A percentile compares a stretch with the other conserved stretches of the same genome.
Evolutionary conservation across 148 eudicot species (phyloP).

Genomic region (Pharnaceum exiguum): DNA sequence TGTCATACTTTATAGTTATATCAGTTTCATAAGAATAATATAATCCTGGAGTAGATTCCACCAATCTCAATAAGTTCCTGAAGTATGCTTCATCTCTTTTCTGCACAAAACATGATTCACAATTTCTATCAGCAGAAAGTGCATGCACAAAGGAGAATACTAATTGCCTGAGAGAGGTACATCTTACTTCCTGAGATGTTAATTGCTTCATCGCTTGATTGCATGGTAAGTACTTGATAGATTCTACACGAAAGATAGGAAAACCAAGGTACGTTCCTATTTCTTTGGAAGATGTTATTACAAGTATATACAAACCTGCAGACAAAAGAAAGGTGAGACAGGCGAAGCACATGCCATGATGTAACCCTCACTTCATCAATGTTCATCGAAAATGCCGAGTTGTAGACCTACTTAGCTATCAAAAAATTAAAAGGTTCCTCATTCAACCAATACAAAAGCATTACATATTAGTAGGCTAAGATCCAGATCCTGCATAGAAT

Average conservation of each 20-base stretch:
- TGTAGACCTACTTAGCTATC: too few species aligned
- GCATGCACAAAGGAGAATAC: neutral
- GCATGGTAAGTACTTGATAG: conserved; percentile 86
- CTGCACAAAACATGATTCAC: conserved; percentile 34
- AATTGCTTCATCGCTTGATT: conserved; percentile 44
- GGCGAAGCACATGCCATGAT: neutral
- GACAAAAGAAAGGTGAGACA: neutral
- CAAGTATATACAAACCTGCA: conserved; percentile 68
- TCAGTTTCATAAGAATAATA: conserved; percentile 96
- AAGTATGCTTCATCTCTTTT: conserved; percentile 89
- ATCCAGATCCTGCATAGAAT: too few species aligned
- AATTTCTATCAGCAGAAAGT: neutral
- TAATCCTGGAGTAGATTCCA: conserved; percentile 92
- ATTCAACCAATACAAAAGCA: too few species aligned
- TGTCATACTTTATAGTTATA: conserved; percentile 73
- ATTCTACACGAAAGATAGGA: conserved; percentile 68
- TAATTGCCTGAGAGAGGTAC: conserved; percentile 1
- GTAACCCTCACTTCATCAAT: neutral
- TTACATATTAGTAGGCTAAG: neutral
- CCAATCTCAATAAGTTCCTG: conserved; percentile 64
- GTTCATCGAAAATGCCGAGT: too few species aligned
- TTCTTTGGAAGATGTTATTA: conserved; percentile 77
- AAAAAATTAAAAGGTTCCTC: too few species aligned
- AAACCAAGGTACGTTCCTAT: conserved; percentile 85
- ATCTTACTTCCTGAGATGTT: conserved; percentile 61